Conservation (phyloP, 768 basidiomycete genomes). For the Gloeostereum incarnatum region DNA sequence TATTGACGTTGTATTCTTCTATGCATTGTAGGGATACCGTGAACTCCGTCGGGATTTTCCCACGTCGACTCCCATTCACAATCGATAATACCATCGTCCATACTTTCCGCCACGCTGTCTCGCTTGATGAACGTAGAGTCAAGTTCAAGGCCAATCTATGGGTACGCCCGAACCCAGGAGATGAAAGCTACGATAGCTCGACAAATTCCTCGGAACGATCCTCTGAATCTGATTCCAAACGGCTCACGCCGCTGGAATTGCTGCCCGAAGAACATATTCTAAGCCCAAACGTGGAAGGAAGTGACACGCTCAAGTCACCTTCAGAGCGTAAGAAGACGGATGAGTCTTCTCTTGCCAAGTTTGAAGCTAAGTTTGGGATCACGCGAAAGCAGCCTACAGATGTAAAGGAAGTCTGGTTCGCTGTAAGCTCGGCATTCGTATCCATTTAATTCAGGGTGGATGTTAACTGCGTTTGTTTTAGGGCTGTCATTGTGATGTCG, state of each 20-base stretch:
- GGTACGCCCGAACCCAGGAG: not conserved
- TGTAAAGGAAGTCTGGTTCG: conserved; percentile 7
- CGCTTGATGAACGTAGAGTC: conserved; percentile 30
- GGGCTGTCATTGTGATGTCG: conserved; percentile 7
- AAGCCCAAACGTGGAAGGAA: not conserved
- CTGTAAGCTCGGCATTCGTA: too few species aligned
- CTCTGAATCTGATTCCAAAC: not conserved
- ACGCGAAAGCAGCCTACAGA: not conserved
- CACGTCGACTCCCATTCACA: conserved; percentile 47
- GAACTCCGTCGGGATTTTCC: conserved; percentile 48
- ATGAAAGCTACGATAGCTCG: not conserved
- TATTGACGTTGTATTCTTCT: too few species aligned
- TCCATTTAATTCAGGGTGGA: too few species aligned
- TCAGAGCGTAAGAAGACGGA: not conserved
- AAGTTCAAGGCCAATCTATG: conserved; percentile 10
- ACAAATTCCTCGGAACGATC: not conserved
- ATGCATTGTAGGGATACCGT: conserved; percentile 51
- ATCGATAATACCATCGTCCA: conserved; percentile 36
- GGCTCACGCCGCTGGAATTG: not conserved
- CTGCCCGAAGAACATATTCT: not conserved
- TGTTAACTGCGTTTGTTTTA: not conserved
- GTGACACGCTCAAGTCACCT: not conserved
- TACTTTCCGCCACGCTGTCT: conserved; percentile 29
- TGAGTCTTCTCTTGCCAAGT: not conserved
- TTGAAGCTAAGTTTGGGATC: not conserved